A percentile compares a stretch with the other conserved stretches of the same genome.
Evolutionary conservation across 2,329 filamentous ascomycete species (phyloP).

Genomic region (Aspergillus novofumigatus): DNA sequence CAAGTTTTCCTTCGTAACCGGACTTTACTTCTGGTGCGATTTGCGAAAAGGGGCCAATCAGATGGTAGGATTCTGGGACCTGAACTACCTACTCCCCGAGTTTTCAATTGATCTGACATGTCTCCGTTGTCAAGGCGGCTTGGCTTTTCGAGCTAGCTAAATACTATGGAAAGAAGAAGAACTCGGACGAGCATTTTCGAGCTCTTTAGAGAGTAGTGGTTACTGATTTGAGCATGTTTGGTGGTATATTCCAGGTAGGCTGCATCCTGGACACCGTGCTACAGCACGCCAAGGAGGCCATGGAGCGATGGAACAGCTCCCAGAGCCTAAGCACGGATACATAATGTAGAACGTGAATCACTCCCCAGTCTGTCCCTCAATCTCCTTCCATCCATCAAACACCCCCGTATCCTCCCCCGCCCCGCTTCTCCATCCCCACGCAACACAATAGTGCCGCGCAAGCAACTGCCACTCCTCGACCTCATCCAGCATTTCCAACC

Average conservation of each 20-base stretch:
- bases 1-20: neutral
- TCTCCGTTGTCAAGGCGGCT: neutral
- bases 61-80: neutral
- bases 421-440: slow-evolving; percentile 72
- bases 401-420: slow-evolving; percentile 18
- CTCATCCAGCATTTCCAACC: slow-evolving; percentile 85
- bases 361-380: slow-evolving; percentile 25
- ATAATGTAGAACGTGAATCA: neutral
- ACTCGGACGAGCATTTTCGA: neutral
- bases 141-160: neutral
- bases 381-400: slow-evolving; percentile 35
- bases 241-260: neutral
- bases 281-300: neutral
- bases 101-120: neutral
- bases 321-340: neutral
- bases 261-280: too few species aligned
- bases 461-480: slow-evolving; percentile 90
- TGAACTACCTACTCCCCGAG: neutral
- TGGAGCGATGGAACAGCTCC: too few species aligned
- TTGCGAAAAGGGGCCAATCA: neutral
- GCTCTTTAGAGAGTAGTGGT: neutral
- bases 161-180: neutral
- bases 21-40: neutral
- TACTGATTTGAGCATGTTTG: neutral
- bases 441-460: slow-evolving; percentile 82